Percentiles rank a stretch among this genome's conserved stretches.
Conservation (phyloP, 768 basidiomycete genomes). For the Trametes punicea region DNA sequence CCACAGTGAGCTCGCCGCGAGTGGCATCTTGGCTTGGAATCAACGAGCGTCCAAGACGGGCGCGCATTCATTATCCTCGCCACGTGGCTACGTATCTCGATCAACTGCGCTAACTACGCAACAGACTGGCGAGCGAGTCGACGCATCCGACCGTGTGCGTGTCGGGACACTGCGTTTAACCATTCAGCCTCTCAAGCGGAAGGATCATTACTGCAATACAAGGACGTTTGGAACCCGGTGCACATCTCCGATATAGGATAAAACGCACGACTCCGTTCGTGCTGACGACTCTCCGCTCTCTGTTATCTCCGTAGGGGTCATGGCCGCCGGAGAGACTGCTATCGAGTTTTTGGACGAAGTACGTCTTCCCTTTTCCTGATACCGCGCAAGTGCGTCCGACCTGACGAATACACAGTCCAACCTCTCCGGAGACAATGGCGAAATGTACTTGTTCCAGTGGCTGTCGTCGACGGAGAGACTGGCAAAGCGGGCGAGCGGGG, state of each 20-base stretch:
- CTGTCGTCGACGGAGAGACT: conserved; percentile 62
- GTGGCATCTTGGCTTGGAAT: too few relatives aligned
- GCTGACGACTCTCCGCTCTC: too few relatives aligned
- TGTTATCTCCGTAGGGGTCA: too few relatives aligned
- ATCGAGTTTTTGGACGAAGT: conserved; percentile 16
- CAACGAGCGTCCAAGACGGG: neutral
- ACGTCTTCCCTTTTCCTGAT: neutral
- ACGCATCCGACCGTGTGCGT: neutral
- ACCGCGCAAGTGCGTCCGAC: neutral
- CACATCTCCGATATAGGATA: neutral
- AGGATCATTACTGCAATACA: too few relatives aligned
- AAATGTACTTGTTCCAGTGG: conserved; percentile 85
- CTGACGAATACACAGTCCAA: conserved; percentile 45
- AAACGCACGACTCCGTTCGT: too few relatives aligned
- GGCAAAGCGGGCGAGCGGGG: conserved; percentile 47
- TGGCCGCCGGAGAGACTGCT: conserved; percentile 12
- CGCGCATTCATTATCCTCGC: neutral
- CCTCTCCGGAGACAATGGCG: conserved; percentile 69
- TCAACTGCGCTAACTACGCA: conserved; percentile 1
- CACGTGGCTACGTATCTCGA: conserved; percentile 12
- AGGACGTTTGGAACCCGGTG: too few relatives aligned
- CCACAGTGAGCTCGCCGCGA: too few relatives aligned
- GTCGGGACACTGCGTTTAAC: too few relatives aligned
- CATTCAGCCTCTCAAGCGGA: too few relatives aligned
- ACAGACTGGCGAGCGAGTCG: too few relatives aligned